A percentile compares a stretch with the other conserved stretches of the same genome.
Evolutionary conservation across 345 rosid genomes (phyloP).

Genomic region (Garcia nutans): DNA sequence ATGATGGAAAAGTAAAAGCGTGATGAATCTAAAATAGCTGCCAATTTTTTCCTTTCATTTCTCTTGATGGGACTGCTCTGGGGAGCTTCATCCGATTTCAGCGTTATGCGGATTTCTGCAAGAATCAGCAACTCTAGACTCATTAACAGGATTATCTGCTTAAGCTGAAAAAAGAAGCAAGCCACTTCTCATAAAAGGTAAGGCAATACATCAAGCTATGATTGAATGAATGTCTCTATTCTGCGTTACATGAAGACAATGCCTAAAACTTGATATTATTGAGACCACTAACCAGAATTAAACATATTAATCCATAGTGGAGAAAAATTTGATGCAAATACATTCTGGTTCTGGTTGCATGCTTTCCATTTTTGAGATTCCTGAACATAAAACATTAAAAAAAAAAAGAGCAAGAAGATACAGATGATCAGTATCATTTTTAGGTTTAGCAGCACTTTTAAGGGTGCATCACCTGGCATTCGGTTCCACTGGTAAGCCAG

Average conservation of each 20-base stretch:
- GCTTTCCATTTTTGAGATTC: slow-evolving; percentile 57
- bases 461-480: slow-evolving; percentile 27
- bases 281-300: slow-evolving; percentile 58
- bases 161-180: too few species aligned
- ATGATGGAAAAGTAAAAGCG: too few species aligned
- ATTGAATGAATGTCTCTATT: not conserved
- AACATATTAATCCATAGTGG: slow-evolving; percentile 77
- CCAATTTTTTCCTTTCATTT: too few species aligned
- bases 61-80: too few species aligned
- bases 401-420: not conserved
- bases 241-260: not conserved
- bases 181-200: too few species aligned
- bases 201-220: not conserved
- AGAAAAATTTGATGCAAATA: slow-evolving; percentile 74
- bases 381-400: slow-evolving; percentile 30
- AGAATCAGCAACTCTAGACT: too few species aligned
- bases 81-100: too few species aligned
- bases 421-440: not conserved
- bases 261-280: not conserved
- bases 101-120: too few species aligned
- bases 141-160: too few species aligned
- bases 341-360: slow-evolving; percentile 57
- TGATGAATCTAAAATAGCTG: too few species aligned
- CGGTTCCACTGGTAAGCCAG: slow-evolving; percentile 42
- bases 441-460: not conserved